Conservation (phyloP, 768 basidiomycete species). For the Neoboletus brunneissimus region DNA sequence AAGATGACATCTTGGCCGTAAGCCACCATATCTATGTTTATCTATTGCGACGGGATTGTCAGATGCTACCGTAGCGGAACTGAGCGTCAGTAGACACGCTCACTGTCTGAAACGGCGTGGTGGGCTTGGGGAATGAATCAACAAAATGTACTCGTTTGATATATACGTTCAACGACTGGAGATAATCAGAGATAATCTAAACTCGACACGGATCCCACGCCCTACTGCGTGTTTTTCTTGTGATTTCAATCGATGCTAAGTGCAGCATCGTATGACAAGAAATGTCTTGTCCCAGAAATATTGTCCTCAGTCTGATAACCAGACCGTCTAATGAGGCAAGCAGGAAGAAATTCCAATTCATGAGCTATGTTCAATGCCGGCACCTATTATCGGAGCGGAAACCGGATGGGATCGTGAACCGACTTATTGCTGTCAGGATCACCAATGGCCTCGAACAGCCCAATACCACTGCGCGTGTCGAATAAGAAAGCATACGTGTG, state of each 20-base stretch:
- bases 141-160: background rate
- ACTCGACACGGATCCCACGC: constrained; percentile 1
- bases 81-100: background rate
- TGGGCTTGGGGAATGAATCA: background rate
- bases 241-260: background rate
- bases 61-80: background rate
- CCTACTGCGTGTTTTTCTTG: background rate
- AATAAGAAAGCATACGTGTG: constrained; percentile 85
- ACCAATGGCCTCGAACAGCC: constrained; percentile 10
- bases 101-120: background rate
- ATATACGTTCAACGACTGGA: background rate
- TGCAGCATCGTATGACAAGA: background rate
- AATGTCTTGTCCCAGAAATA: background rate
- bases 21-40: constrained; percentile 42
- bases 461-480: constrained; percentile 66
- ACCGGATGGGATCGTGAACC: constrained; percentile 3
- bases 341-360: background rate
- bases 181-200: constrained; percentile 12
- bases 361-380: too few relatives aligned
- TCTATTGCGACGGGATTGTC: background rate
- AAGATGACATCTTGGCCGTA: constrained; percentile 61
- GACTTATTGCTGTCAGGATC: background rate
- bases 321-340: too few relatives aligned
- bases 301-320: too few relatives aligned
- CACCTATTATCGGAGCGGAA: constrained; percentile 19